Percentiles rank a stretch among this genome's conserved stretches.
These are phyloP conservation scores for Trichosporon coremiiforme DNA, from an alignment of 1,284 basidiomycete species.

Conservation along the genomic window DNA sequence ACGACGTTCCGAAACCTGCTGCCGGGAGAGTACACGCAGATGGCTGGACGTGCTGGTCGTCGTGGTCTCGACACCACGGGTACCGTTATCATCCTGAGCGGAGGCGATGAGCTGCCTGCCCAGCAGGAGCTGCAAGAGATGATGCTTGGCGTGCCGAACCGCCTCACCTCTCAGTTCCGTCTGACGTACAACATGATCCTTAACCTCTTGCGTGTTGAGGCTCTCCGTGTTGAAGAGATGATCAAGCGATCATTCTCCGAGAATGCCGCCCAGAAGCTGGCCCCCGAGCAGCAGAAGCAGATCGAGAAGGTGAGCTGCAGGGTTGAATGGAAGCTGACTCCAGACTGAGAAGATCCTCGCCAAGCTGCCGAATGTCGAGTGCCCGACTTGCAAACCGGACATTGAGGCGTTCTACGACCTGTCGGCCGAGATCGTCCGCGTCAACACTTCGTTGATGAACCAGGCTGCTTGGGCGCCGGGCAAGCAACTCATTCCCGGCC, in stretches of 20 bases:
- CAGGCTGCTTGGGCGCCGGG: slow-evolving; percentile 65
- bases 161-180: slow-evolving; percentile 94
- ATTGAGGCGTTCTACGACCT: slow-evolving; percentile 78
- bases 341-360: slow-evolving; percentile 76
- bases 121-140: slow-evolving; percentile 75
- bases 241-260: slow-evolving; percentile 99
- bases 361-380: slow-evolving; percentile 68
- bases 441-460: slow-evolving; percentile 69
- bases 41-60: slow-evolving; percentile 97
- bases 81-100: slow-evolving; percentile 87
- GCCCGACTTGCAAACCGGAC: slow-evolving; percentile 68
- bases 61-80: slow-evolving; percentile 94
- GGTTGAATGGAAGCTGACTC: slow-evolving; percentile 3
- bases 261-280: slow-evolving; percentile 86
- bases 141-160: slow-evolving; percentile 90
- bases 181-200: slow-evolving; percentile 99
- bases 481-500: slow-evolving; percentile 70
- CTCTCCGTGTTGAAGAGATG: slow-evolving; percentile 97
- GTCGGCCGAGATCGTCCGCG: slow-evolving; percentile 66
- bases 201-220: slow-evolving; percentile 93
- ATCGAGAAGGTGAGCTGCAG: slow-evolving; percentile 68
- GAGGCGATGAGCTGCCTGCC: slow-evolving; percentile 79
- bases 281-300: slow-evolving; percentile 90
- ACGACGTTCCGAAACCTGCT: slow-evolving; percentile 78
- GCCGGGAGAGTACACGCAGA: slow-evolving; percentile 95